A percentile compares a stretch with the other conserved stretches of the same genome.
phyloP scores from a whole-genome alignment of 2,329 filamentous ascomycete species.

The Camillea tinctor region DNA sequence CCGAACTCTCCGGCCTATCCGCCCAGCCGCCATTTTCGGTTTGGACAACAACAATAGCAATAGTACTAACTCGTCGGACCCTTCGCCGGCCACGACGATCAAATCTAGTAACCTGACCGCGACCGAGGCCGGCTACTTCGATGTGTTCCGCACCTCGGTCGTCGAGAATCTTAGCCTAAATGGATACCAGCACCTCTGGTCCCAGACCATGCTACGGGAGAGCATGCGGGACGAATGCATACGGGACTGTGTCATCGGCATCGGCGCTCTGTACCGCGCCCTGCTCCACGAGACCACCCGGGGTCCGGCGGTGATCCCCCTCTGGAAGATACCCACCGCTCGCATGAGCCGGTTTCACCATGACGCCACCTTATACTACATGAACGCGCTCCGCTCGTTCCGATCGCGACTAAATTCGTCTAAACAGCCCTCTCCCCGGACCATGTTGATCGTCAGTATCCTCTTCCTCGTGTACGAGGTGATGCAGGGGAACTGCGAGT shows the following conservation, averaged over 20 bases:
- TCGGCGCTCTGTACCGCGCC: constrained; percentile 16
- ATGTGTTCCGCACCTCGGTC: constrained; percentile 14
- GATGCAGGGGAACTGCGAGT: constrained; percentile 16
- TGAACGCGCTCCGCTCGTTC: constrained; percentile 13
- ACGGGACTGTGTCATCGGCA: constrained; percentile 15
- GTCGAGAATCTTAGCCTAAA: constrained; percentile 15
- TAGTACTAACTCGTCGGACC: background rate
- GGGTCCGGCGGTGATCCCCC: background rate
- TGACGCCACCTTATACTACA: constrained; percentile 16
- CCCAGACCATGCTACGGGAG: constrained; percentile 16
- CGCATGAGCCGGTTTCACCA: constrained; percentile 8
- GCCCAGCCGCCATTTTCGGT: background rate
- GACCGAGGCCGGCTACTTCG: constrained; percentile 15
- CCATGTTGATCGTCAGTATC: constrained; percentile 16
- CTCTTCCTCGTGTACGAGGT: constrained; percentile 19
- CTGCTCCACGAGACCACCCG: constrained; percentile 8
- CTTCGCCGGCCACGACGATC: background rate
- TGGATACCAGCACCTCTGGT: constrained; percentile 18
- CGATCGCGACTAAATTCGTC: constrained; percentile 4
- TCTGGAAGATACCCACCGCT: constrained; percentile 9
- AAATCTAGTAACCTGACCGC: constrained; percentile 8
- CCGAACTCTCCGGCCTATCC: background rate
- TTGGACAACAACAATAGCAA: background rate
- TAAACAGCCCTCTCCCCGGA: constrained; percentile 9
- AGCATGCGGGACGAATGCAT: constrained; percentile 19